Base-by-base conservation (phyloP, 176 grass and related monocot genomes). In the Aegilops tauschii region DNA sequence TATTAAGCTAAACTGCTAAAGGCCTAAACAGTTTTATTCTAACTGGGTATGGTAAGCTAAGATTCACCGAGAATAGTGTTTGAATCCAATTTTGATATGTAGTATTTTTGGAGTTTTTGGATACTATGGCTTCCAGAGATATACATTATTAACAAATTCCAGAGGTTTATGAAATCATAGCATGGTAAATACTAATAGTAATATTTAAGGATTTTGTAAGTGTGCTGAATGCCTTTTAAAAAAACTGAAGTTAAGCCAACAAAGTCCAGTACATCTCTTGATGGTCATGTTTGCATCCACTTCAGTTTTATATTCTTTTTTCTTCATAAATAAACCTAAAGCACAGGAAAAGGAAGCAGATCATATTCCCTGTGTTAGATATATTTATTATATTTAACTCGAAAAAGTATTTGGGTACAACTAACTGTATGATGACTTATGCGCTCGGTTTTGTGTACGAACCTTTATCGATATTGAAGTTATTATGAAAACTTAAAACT, bases 1-100 rank as follows among this genome's bases (percentile, higher is more conserved):
- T 65, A 49, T 32, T 82, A 39, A 49, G 23, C 20, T 69, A 25
- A 25, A 25, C 23, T 25, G 23, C 23, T 25, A 8, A 30, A 49
- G 85, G 27, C 2, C 18, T 44, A 44, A 79, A 65, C n/a, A 89
- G 18, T 9, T 67, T 61, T 74, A 50, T 80, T 30, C 69, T 81
- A 61, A 9, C 6, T 61, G 28, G 47, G 66, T 2, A 68, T 25
- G 28, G 23, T 89, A 66, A 65, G 9, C 34, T 68, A 80, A 80
- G 35, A 5, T 25, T 80, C 12, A 76, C 42, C 1, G 9, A 54
- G 25, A 12, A 9, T 70, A 78, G 32, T 17, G 40, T 28, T 78
- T 40, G 16, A 21, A 27, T n/a, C 44, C 27, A 30, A 13, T 52
- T 76, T 11, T 27, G 44, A 30, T 28, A 31, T 76, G 13, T 76